phyloP scores from a whole-genome alignment of 2,329 filamentous ascomycete species.

The Xylariaceae sp. region DNA sequence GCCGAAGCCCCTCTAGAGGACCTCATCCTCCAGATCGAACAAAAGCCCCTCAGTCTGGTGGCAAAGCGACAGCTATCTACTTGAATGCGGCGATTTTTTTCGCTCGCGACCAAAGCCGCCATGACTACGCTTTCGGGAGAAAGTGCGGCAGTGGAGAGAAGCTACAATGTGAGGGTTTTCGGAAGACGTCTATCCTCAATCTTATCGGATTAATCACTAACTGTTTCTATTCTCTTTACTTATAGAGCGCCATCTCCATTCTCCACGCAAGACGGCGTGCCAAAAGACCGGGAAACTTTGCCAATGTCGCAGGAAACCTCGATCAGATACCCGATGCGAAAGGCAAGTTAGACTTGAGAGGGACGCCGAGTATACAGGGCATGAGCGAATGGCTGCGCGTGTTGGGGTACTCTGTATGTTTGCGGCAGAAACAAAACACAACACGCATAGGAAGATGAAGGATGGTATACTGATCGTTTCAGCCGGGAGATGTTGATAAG shows the following conservation, averaged over 20 bases:
- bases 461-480: not conserved
- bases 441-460: not conserved
- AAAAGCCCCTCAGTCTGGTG: no score
- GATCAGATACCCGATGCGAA: constrained; percentile 3
- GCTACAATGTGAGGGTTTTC: no score
- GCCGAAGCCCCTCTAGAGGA: no score
- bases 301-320: not conserved
- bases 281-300: not conserved
- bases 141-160: no score
- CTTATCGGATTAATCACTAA: no score
- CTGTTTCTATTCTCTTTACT: no score
- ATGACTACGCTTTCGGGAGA: no score
- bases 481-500: constrained; percentile 29
- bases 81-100: no score
- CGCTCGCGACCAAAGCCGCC: no score
- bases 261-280: not conserved
- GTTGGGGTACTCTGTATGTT: constrained; percentile 29
- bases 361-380: constrained; percentile 27
- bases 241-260: not conserved
- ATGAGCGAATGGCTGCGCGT: constrained; percentile 31
- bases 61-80: no score
- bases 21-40: no score
- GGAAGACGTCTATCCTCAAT: no score
- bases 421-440: not conserved
- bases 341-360: constrained; percentile 4